Base-by-base conservation (phyloP, 208 protist species). In the Acanthamoeba lenticulata region DNA sequence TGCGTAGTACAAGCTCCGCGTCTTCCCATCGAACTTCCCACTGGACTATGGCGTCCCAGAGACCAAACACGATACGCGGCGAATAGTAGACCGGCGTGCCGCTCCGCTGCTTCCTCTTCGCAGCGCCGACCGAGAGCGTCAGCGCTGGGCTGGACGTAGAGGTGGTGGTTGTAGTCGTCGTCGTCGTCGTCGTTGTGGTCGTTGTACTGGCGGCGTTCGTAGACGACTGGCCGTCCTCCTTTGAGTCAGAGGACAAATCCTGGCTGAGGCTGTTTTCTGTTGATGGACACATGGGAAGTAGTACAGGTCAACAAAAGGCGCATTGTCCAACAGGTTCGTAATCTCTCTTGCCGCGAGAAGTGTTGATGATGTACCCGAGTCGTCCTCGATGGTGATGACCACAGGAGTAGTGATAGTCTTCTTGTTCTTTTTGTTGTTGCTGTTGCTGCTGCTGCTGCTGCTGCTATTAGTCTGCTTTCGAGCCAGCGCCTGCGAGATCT, bases 21-120 rank as follows among this genome's bases (percentile, higher is more conserved):
- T 19, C 17, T n/a, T 85, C 74, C 74, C 74, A 85, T 15, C 74
- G 74, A 13, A 85, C 34, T 38, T 85, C 74, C 74, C 74, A 85
- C 40, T 85, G 74, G n/a, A 34, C 24, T 19, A 34, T 40, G 24
- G 21, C 11, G 74, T 45, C 42, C 27, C 24, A n/a, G 6, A 27
- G 17, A 13, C 74, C 74, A 85, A 85, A 85, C n/a, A 52, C 74
- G 4, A 85, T 40, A 19, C 74, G 74, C 2, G 74, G 40, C 17
- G 74, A 47, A 38, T 36, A 85, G 11, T 52, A 85, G 74, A 4
- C 34, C 36, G 74, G 74, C 36, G 74, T 85, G 38, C 34, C 36
- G 24, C 27, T 55, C 13, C 42, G 55, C 19, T 11, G 15, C 36
- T 38, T 15, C 65, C 40, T 74, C 29, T 38, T 42, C 5, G 65